Conservation (phyloP, 176 grass and related monocot genomes). For the Guadua angustifolia region DNA sequence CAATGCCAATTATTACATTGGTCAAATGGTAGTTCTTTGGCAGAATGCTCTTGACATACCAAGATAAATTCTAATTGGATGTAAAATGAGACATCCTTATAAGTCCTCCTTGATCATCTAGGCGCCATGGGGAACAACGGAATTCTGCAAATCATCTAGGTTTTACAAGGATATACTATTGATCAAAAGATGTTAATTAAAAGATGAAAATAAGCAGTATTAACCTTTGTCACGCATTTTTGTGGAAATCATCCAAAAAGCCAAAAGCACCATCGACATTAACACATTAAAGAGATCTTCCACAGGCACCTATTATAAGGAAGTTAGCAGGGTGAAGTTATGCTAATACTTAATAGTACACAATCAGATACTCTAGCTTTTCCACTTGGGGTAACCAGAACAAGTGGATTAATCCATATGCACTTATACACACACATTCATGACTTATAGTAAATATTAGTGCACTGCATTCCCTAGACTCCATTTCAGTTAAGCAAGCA, state of each 20-base stretch:
- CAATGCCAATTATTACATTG: conserved; percentile 14
- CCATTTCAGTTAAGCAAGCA: too few species aligned
- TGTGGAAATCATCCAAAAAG: conserved; percentile 86
- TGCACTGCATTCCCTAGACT: too few species aligned
- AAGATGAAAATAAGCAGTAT: conserved; percentile 10
- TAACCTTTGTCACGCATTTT: conserved; percentile 91
- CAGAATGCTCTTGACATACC: conserved; percentile 58
- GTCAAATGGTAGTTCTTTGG: conserved; percentile 12
- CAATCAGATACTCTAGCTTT: too few species aligned
- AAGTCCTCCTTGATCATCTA: conserved; percentile 62
- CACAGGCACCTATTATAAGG: conserved; percentile 64
- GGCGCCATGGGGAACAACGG: conserved; percentile 69
- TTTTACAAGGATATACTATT: conserved; percentile 35
- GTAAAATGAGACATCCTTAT: conserved; percentile 83
- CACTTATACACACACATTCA: too few species aligned
- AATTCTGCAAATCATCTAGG: conserved; percentile 71
- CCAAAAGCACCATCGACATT: conserved; percentile 70
- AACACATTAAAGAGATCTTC: conserved; percentile 75
- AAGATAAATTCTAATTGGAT: conserved; percentile 97
- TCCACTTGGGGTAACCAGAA: too few species aligned
- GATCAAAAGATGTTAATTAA: conserved; percentile 11
- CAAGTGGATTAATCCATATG: too few species aligned
- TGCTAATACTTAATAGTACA: conserved; percentile 22
- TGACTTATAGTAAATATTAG: too few species aligned
- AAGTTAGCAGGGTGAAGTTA: conserved; percentile 33